Percentiles rank a stretch among this genome's conserved stretches.
phyloP scores from a whole-genome alignment of 73 alveolate species.

The Stentor coeruleus region DNA sequence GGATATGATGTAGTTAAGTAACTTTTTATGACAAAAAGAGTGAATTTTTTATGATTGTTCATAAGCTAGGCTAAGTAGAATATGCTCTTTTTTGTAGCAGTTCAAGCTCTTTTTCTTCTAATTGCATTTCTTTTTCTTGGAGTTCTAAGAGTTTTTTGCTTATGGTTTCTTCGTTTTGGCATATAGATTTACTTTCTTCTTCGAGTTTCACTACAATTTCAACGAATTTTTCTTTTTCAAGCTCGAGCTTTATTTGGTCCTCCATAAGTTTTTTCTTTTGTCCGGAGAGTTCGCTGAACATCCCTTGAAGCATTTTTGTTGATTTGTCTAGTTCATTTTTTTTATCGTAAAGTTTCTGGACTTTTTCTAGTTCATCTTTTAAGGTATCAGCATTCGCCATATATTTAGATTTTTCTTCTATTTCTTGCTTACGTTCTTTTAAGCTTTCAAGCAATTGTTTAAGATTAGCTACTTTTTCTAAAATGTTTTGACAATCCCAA shows the following conservation, averaged over 20 bases:
- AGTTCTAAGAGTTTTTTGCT: background rate
- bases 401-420: background rate
- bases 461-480: background rate
- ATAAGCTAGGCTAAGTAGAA: too few relatives aligned
- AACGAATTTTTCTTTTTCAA: background rate
- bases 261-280: background rate
- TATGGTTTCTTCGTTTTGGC: background rate
- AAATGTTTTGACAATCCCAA: background rate
- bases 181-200: background rate
- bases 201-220: background rate
- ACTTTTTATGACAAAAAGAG: too few relatives aligned
- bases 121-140: background rate
- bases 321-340: background rate
- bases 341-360: background rate
- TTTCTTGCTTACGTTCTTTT: background rate
- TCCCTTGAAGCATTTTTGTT: background rate
- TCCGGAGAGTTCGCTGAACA: background rate
- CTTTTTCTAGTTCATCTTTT: background rate
- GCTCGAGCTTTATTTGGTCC: background rate
- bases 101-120: background rate
- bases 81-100: background rate
- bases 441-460: background rate
- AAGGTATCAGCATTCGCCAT: background rate
- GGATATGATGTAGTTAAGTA: slow-evolving; percentile 31
- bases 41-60: too few relatives aligned